Percentiles rank a stretch among this genome's conserved stretches.
These are phyloP conservation scores for Sparassis latifolia DNA, from an alignment of 1,284 basidiomycete species.

Conservation along the genomic window DNA sequence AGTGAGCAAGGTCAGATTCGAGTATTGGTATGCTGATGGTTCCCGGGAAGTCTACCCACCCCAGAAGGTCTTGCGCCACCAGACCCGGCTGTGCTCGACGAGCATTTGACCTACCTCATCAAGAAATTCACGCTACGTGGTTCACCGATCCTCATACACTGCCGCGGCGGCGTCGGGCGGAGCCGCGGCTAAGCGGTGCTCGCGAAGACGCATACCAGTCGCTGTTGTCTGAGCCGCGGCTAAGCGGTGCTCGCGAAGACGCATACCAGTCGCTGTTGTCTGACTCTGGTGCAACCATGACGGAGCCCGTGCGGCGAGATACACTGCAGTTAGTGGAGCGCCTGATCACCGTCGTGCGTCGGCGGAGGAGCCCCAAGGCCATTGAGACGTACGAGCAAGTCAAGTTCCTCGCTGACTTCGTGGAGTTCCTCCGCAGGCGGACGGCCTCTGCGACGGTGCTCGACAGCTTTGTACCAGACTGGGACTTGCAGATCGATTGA, in stretches of 20 bases:
- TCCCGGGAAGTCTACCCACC: slow-evolving; percentile 64
- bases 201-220: slow-evolving; percentile 1
- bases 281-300: neutral
- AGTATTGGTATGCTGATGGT: neutral
- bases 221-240: neutral
- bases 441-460: neutral
- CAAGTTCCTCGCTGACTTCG: slow-evolving; percentile 76
- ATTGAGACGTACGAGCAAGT: slow-evolving; percentile 93
- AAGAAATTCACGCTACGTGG: slow-evolving; percentile 73
- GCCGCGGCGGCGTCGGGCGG: slow-evolving; percentile 87
- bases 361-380: slow-evolving; percentile 76
- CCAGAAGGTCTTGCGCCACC: slow-evolving; percentile 88
- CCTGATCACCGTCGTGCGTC: slow-evolving; percentile 68
- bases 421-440: slow-evolving; percentile 51
- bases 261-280: neutral
- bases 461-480: slow-evolving; percentile 10
- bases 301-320: slow-evolving; percentile 29
- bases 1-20: neutral
- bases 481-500: slow-evolving; percentile 11
- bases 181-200: neutral
- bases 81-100: slow-evolving; percentile 59
- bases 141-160: slow-evolving; percentile 79
- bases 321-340: slow-evolving; percentile 67
- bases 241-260: slow-evolving; percentile 4
- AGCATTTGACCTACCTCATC: slow-evolving; percentile 67